Evolutionary conservation across 305 asterid genomes (phyloP).

Genomic region (Solanum aculeatissimum): DNA sequence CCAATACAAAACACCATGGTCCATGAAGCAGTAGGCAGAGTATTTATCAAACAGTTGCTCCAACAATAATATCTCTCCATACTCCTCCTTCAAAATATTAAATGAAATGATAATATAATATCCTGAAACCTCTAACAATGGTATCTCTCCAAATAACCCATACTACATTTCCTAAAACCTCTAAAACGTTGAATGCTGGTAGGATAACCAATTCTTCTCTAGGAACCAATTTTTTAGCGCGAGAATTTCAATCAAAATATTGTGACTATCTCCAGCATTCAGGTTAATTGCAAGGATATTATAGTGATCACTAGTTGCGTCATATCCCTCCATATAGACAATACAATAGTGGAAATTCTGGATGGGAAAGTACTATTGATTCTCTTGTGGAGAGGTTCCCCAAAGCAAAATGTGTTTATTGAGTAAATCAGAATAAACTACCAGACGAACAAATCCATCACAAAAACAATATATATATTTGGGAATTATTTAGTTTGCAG

Average conservation of each 20-base stretch:
- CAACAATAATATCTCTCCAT: not conserved
- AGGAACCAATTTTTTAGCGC: not conserved
- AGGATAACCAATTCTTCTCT: not conserved
- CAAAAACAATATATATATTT: not conserved
- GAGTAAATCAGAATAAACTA: not conserved
- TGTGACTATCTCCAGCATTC: no score
- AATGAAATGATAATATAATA: not conserved
- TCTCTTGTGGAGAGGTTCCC: not conserved
- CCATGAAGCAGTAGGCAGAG: not conserved
- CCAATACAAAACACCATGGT: not conserved
- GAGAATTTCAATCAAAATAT: not conserved
- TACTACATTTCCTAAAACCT: not conserved
- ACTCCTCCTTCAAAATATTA: not conserved
- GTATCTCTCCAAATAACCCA: not conserved
- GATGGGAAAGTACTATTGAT: not conserved
- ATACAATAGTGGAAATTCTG: not conserved
- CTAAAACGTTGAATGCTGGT: not conserved
- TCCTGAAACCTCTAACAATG: not conserved
- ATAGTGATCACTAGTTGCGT: not conserved
- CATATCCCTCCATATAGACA: not conserved
- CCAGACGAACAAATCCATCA: not conserved
- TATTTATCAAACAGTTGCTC: not conserved
- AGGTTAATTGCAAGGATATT: not conserved
- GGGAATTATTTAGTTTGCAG: not conserved
- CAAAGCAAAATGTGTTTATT: not conserved